phyloP scores from a whole-genome alignment of 768 basidiomycete genomes.

The Termitomyces sp. region DNA sequence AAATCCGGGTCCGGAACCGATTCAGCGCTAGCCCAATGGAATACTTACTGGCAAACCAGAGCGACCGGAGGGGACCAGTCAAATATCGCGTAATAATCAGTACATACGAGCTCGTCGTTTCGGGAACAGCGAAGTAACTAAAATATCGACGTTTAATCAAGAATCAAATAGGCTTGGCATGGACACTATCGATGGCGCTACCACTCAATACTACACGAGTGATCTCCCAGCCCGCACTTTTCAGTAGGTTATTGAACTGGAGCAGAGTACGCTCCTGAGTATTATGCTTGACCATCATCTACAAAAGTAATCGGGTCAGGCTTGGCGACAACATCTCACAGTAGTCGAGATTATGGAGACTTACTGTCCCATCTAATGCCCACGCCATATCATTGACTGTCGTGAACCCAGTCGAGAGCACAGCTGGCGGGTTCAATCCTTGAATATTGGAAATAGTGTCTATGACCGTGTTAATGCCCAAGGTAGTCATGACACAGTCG shows the following conservation, averaged over 20 bases:
- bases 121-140: too few relatives aligned
- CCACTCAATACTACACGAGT: constrained; percentile 5
- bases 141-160: too few relatives aligned
- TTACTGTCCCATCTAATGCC: constrained; percentile 5
- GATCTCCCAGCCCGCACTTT: constrained; percentile 7
- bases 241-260: constrained; percentile 8
- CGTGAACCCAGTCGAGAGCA: constrained; percentile 6
- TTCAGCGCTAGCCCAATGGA: too few relatives aligned
- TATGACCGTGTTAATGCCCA: constrained; percentile 24
- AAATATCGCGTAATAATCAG: too few relatives aligned
- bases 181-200: constrained; percentile 8
- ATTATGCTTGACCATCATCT: constrained; percentile 13
- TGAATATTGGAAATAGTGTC: constrained; percentile 2
- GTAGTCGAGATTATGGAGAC: neutral
- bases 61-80: too few relatives aligned
- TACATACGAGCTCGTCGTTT: too few relatives aligned
- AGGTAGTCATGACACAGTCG: constrained; percentile 37
- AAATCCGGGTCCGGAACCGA: too few relatives aligned
- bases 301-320: neutral
- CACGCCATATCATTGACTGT: constrained; percentile 7
- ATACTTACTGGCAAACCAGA: too few relatives aligned
- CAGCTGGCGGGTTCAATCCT: neutral
- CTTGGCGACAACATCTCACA: neutral
- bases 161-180: constrained; percentile 8
- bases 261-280: constrained; percentile 16